phyloP scores from a whole-genome alignment of 306 rosid genomes.

The Corylus heterophylla region DNA sequence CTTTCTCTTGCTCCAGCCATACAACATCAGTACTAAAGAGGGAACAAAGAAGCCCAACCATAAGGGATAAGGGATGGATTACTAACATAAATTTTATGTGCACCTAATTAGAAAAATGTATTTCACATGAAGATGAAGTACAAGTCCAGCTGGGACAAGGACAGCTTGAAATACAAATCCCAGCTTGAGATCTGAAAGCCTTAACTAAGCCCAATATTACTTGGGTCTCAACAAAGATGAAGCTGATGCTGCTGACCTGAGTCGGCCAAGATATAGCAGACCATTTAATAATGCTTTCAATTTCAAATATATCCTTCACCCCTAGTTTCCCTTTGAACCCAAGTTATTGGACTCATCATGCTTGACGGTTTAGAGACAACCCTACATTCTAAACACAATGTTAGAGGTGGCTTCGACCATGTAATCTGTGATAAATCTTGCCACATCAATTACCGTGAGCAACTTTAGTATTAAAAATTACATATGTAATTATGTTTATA shows the following conservation, averaged over 20 bases:
- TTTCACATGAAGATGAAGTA: background rate
- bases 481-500: background rate
- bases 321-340: background rate
- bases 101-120: background rate
- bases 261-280: background rate
- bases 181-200: background rate
- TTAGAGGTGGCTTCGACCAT: background rate
- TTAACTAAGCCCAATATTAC: background rate
- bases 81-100: background rate
- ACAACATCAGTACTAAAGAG: background rate
- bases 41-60: background rate
- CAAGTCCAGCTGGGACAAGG: background rate
- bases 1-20: background rate
- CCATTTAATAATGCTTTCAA: background rate
- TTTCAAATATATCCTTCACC: background rate
- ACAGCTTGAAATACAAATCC: background rate
- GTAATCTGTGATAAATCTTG: background rate
- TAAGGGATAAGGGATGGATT: background rate
- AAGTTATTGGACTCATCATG: background rate
- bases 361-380: background rate
- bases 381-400: background rate
- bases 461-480: background rate
- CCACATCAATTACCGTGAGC: background rate
- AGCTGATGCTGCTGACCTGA: background rate
- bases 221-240: background rate